Percentiles rank a stretch among this genome's conserved stretches.
phyloP scores from a whole-genome alignment of 2,329 filamentous ascomycete species.

The Neocatenulostroma microsporum region DNA sequence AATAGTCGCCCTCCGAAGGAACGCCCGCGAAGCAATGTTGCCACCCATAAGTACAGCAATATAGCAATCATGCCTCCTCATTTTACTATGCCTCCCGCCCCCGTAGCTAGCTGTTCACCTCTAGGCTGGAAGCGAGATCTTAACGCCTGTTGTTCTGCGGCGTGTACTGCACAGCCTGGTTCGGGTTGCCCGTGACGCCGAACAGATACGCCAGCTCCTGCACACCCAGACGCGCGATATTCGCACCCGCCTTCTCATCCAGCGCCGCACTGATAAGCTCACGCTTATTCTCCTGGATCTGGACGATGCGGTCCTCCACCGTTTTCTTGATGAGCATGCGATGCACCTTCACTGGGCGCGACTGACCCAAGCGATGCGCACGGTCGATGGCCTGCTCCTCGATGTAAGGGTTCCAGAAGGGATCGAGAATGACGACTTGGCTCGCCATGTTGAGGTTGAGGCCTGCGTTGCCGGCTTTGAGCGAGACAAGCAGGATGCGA shows the following conservation, averaged over 20 bases:
- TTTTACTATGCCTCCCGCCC: too few relatives aligned
- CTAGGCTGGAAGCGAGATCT: too few relatives aligned
- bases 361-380: conserved; percentile 79
- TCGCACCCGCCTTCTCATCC: conserved; percentile 63
- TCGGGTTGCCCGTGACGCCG: conserved; percentile 29
- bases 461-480: conserved; percentile 76
- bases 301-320: conserved; percentile 79
- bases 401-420: conserved; percentile 90
- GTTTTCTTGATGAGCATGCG: conserved; percentile 68
- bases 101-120: too few relatives aligned
- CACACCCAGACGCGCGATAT: conserved; percentile 57
- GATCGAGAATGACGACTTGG: conserved; percentile 83
- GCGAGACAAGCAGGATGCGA: conserved; percentile 65
- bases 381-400: conserved; percentile 90
- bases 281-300: conserved; percentile 70
- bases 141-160: too few relatives aligned
- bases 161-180: conserved; percentile 17
- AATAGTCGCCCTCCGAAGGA: too few relatives aligned
- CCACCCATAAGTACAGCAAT: too few relatives aligned
- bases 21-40: too few relatives aligned
- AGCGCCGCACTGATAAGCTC: conserved; percentile 69
- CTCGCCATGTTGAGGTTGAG: conserved; percentile 78
- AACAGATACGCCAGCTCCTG: conserved; percentile 66
- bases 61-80: too few relatives aligned
- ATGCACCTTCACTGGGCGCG: conserved; percentile 66